These are phyloP conservation scores for Ceratocystis eucalypticola DNA, from an alignment of 2,329 filamentous ascomycete species.

Conservation along the genomic window DNA sequence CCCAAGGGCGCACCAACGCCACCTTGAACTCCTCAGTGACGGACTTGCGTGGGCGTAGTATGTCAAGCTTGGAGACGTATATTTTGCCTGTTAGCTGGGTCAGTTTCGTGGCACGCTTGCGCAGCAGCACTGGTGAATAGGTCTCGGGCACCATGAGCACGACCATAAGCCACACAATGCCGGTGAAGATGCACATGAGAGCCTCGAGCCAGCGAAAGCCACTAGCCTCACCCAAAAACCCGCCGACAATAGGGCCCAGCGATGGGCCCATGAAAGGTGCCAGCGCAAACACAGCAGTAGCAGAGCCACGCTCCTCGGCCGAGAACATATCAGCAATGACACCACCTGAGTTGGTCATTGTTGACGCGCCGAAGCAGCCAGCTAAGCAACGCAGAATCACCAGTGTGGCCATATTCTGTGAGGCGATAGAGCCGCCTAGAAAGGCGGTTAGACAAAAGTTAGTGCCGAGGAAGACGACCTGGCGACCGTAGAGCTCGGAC, in stretches of 20 bases:
- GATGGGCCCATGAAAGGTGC: slow-evolving; percentile 51
- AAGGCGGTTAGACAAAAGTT: slow-evolving; percentile 47
- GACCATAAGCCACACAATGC: slow-evolving; percentile 42
- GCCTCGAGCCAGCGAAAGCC: slow-evolving; percentile 56
- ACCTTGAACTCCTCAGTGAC: slow-evolving; percentile 39
- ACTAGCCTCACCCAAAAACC: slow-evolving; percentile 44
- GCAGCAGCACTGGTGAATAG: slow-evolving; percentile 44
- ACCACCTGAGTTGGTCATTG: slow-evolving; percentile 49
- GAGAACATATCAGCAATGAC: slow-evolving; percentile 51
- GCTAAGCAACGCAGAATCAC: slow-evolving; percentile 58
- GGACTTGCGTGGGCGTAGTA: slow-evolving; percentile 30
- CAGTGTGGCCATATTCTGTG: slow-evolving; percentile 44
- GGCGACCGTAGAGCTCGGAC: slow-evolving; percentile 48
- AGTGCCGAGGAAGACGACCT: slow-evolving; percentile 45
- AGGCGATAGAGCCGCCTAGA: slow-evolving; percentile 44
- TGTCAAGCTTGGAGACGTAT: slow-evolving; percentile 39
- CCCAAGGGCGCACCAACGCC: slow-evolving; percentile 48
- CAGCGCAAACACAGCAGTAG: slow-evolving; percentile 46
- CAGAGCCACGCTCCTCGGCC: slow-evolving; percentile 40
- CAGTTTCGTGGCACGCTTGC: slow-evolving; percentile 37
- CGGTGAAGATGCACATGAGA: slow-evolving; percentile 47
- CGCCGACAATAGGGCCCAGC: slow-evolving; percentile 47
- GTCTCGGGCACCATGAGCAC: slow-evolving; percentile 44
- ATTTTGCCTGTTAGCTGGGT: slow-evolving; percentile 40
- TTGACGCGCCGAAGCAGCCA: slow-evolving; percentile 48